Percentiles rank a stretch among this genome's conserved stretches.
phyloP scores from a whole-genome alignment of 2,329 filamentous ascomycete species.

The Fusarium concolor region DNA sequence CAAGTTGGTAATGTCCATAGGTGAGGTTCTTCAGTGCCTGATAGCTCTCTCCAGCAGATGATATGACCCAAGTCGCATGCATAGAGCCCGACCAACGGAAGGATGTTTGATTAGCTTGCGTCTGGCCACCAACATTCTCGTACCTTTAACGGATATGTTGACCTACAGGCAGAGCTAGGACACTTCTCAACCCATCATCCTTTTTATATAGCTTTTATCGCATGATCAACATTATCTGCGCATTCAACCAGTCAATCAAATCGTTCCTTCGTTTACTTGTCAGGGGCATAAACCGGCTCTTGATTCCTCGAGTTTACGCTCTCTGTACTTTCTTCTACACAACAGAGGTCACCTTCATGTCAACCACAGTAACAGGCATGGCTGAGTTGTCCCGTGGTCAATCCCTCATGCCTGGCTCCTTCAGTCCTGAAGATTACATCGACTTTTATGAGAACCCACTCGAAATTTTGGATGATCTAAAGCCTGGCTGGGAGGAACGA shows the following conservation, averaged over 20 bases:
- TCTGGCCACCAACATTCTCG: slow-evolving; percentile 5
- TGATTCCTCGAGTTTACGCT: neutral
- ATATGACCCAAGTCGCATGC: neutral
- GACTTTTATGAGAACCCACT: slow-evolving; percentile 49
- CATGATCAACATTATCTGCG: slow-evolving; percentile 12
- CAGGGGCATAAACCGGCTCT: neutral
- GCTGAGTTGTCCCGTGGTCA: slow-evolving; percentile 26
- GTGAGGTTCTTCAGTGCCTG: too few species aligned
- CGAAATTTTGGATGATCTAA: slow-evolving; percentile 38
- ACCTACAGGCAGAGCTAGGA: slow-evolving; percentile 1
- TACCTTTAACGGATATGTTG: slow-evolving; percentile 3
- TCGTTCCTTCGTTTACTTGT: neutral
- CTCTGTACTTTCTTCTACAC: neutral
- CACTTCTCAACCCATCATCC: neutral
- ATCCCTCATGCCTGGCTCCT: slow-evolving; percentile 47
- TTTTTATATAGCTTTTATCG: slow-evolving; percentile 27
- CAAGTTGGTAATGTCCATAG: neutral
- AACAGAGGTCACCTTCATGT: neutral
- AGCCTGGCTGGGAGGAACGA: slow-evolving; percentile 43
- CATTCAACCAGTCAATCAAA: slow-evolving; percentile 5
- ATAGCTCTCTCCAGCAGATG: too few species aligned
- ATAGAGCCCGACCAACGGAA: slow-evolving; percentile 3
- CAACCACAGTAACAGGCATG: slow-evolving; percentile 8
- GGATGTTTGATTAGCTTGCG: slow-evolving; percentile 8
- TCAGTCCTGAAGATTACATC: slow-evolving; percentile 48